phyloP scores from a whole-genome alignment of 2,329 filamentous ascomycete species.

The Plectosphaerella cucumerina region DNA sequence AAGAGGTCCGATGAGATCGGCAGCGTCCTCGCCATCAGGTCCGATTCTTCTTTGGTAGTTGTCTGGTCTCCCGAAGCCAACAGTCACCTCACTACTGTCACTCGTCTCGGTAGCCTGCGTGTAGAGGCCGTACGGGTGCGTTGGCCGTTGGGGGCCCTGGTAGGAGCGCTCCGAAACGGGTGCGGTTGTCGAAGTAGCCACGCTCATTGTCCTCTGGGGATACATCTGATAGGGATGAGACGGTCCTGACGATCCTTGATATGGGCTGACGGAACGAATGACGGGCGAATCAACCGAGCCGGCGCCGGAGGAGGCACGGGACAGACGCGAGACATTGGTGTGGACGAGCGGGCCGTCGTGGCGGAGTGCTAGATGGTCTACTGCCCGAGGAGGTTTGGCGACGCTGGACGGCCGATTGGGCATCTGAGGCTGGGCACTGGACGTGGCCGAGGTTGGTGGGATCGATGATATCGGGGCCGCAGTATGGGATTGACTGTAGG shows the following conservation, averaged over 20 bases:
- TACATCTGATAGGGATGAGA: slow-evolving; percentile 87
- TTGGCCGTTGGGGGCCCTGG: slow-evolving; percentile 59
- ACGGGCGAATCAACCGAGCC: slow-evolving; percentile 31
- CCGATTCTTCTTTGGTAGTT: slow-evolving; percentile 70
- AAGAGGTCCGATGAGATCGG: slow-evolving; percentile 80
- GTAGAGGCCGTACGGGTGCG: slow-evolving; percentile 85
- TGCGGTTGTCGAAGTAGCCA: slow-evolving; percentile 67
- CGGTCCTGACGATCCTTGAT: slow-evolving; percentile 66
- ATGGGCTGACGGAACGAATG: slow-evolving; percentile 55
- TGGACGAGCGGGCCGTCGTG: slow-evolving; percentile 38
- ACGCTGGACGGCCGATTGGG: slow-evolving; percentile 48
- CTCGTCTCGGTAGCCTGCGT: slow-evolving; percentile 70
- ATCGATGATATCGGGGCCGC: background rate
- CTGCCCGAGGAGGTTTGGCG: slow-evolving; percentile 44
- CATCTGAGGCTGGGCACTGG: background rate
- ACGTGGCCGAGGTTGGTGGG: background rate
- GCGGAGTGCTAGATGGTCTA: slow-evolving; percentile 47
- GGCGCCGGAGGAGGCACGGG: slow-evolving; percentile 19
- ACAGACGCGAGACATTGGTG: slow-evolving; percentile 11
- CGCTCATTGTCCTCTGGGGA: slow-evolving; percentile 66
- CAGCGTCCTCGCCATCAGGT: slow-evolving; percentile 80
- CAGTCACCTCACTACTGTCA: slow-evolving; percentile 35
- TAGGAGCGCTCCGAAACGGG: slow-evolving; percentile 56
- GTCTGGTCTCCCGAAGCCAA: slow-evolving; percentile 68
- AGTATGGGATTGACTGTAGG: background rate